Evolutionary conservation across 768 basidiomycete species (phyloP).

Genomic region (Auriscalpium orientale): DNA sequence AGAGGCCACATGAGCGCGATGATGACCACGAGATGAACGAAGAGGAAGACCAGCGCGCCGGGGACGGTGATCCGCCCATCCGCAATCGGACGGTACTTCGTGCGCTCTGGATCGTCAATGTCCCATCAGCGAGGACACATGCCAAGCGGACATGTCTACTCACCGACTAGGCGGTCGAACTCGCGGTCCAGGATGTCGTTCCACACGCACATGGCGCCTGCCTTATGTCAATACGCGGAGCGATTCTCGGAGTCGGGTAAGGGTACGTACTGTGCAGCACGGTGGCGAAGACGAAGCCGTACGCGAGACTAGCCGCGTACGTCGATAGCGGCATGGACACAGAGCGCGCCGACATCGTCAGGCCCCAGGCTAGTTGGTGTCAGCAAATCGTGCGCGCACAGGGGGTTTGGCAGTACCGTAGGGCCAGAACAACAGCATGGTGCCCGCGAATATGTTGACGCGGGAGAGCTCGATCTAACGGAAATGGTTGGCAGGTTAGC

Average conservation of each 20-base stretch:
- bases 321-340: conserved; percentile 3
- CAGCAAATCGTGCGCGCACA: not conserved
- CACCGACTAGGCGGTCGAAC: not conserved
- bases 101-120: conserved; percentile 8
- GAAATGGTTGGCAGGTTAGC: too few species aligned
- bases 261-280: too few species aligned
- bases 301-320: not conserved
- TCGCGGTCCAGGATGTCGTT: not conserved
- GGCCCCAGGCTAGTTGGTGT: conserved; percentile 10
- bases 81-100: conserved; percentile 14
- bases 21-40: conserved; percentile 5
- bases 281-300: too few species aligned
- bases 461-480: conserved; percentile 10
- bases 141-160: not conserved
- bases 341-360: conserved; percentile 15
- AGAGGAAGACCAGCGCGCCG: conserved; percentile 12
- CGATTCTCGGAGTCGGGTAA: too few species aligned
- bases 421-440: conserved; percentile 17
- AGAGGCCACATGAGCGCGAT: conserved; percentile 6
- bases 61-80: conserved; percentile 11
- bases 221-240: too few species aligned
- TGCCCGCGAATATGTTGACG: conserved; percentile 19
- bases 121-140: too few species aligned
- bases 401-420: conserved; percentile 1
- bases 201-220: too few species aligned